A percentile compares a stretch with the other conserved stretches of the same genome.
phyloP scores from a whole-genome alignment of 2,329 filamentous ascomycete genomes.

The Xylariaceae sp. region DNA sequence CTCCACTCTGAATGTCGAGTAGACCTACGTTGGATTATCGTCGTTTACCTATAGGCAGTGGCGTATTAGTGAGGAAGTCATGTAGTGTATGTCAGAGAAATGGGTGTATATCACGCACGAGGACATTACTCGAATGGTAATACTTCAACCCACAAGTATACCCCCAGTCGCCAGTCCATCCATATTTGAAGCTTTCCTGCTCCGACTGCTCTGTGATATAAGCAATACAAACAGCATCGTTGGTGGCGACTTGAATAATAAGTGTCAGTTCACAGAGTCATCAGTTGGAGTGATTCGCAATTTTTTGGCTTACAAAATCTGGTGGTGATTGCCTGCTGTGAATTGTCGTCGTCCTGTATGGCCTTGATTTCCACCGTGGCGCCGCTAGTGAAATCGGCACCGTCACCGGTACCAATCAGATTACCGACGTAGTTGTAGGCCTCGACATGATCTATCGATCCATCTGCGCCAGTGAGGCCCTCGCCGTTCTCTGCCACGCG shows the following conservation, averaged over 20 bases:
- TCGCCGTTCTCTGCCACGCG: background rate
- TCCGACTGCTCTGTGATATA: slow-evolving; percentile 4
- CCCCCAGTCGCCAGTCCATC: slow-evolving; percentile 9
- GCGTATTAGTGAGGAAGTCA: background rate
- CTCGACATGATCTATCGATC: slow-evolving; percentile 2
- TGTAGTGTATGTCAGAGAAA: background rate
- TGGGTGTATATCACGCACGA: background rate
- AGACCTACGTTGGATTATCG: background rate
- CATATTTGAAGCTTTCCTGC: slow-evolving; percentile 4
- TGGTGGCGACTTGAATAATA: slow-evolving; percentile 1
- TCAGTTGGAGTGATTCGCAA: background rate
- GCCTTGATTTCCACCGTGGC: background rate
- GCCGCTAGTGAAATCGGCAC: background rate
- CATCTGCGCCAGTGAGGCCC: background rate
- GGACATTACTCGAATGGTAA: background rate
- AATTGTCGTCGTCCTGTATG: slow-evolving; percentile 1
- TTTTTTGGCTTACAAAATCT: slow-evolving; percentile 5
- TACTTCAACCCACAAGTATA: slow-evolving; percentile 5
- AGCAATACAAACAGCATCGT: slow-evolving; percentile 10
- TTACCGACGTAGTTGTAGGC: slow-evolving; percentile 5
- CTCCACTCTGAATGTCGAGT: background rate
- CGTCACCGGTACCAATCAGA: slow-evolving; percentile 6
- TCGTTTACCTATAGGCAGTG: background rate
- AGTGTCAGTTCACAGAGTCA: background rate
- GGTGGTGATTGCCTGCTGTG: slow-evolving; percentile 6